These are phyloP conservation scores for Monilinia aucupariae DNA, from an alignment of 2,329 filamentous ascomycete species.

Conservation along the genomic window DNA sequence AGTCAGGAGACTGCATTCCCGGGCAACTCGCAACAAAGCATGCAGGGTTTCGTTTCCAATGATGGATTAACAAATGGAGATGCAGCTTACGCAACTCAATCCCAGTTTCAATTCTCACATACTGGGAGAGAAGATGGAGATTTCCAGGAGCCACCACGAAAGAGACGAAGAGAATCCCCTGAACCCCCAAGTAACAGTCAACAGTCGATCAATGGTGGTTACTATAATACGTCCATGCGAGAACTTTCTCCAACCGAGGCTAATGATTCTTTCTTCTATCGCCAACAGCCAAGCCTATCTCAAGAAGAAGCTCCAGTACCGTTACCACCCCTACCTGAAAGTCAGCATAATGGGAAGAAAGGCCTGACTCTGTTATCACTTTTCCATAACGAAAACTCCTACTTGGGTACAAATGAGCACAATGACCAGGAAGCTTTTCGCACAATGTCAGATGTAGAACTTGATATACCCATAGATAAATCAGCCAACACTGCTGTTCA, in stretches of 20 bases:
- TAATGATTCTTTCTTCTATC: slow-evolving; percentile 71
- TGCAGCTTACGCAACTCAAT: slow-evolving; percentile 61
- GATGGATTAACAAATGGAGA: slow-evolving; percentile 65
- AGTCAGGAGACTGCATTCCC: slow-evolving; percentile 61
- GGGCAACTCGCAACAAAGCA: slow-evolving; percentile 77
- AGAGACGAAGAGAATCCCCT: slow-evolving; percentile 56
- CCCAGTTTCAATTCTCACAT: slow-evolving; percentile 30
- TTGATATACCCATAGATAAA: slow-evolving; percentile 88
- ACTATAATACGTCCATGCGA: slow-evolving; percentile 54
- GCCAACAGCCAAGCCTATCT: slow-evolving; percentile 37
- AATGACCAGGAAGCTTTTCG: slow-evolving; percentile 71
- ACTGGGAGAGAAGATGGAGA: slow-evolving; percentile 44
- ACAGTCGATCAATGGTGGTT: slow-evolving; percentile 26
- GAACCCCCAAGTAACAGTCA: slow-evolving; percentile 46
- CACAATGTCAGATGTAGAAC: slow-evolving; percentile 69
- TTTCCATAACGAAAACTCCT: slow-evolving; percentile 63
- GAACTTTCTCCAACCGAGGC: slow-evolving; percentile 69
- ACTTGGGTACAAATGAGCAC: slow-evolving; percentile 52
- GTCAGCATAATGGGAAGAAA: slow-evolving; percentile 65
- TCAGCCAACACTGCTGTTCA: slow-evolving; percentile 87
- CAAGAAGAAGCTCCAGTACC: slow-evolving; percentile 52
- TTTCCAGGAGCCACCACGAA: slow-evolving; percentile 70
- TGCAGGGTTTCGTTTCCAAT: slow-evolving; percentile 66
- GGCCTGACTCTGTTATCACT: slow-evolving; percentile 69
- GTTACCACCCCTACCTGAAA: slow-evolving; percentile 58